Base-by-base conservation (phyloP, 352 stramenopile species). In the Peronospora destructor region DNA sequence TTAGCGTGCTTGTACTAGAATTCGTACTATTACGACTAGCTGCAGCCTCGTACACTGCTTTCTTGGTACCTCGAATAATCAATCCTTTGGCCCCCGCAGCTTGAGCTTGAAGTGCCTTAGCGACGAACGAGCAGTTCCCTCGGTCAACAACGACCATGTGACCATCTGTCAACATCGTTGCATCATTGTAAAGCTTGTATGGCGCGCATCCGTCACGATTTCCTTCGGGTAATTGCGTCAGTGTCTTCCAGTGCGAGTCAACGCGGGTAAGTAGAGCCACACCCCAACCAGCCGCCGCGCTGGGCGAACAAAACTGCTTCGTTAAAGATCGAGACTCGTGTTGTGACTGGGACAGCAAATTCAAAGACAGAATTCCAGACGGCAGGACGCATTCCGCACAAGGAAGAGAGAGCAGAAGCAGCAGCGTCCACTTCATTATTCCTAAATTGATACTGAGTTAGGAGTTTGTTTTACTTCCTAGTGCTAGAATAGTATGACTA, bases 71-170 rank as follows among this genome's bases (percentile, higher is more conserved):
- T 41, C 74, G 63, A 2, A 90, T 59, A 14, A 90, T 59, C 21
- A 90, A 37, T 3, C 62, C 79, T 8, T 53, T 66, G 10, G 79
- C 79, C 2, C 79, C 79, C 0, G 75, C 68, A 2, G 59, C 56
- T 45, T 86, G 74, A 9, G 76, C 79, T 41, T 57, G 25, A 10
- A 66, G 43, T 13, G 79, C 74, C 54, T 91, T 91, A 3, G 68
- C 26, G 16, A 87, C 50, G 49, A 87, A 91, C 17, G 76, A 86
- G 53, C 79, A 91, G 46, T 87, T 86, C 49, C 79, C 79, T 9
- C 79, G 76, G 40, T 91, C 69, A 25, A 69, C 73, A 10, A 91
- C 51, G n/a, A 85, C 68, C 29, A 84, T 53, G 16, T 53, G 53
- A 23, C 60, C 61, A 42, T 68, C 49, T 13, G 39, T 29, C n/a